These are phyloP conservation scores for Salvia splendens DNA, from an alignment of 257 asterid species.

Conservation along the genomic window DNA sequence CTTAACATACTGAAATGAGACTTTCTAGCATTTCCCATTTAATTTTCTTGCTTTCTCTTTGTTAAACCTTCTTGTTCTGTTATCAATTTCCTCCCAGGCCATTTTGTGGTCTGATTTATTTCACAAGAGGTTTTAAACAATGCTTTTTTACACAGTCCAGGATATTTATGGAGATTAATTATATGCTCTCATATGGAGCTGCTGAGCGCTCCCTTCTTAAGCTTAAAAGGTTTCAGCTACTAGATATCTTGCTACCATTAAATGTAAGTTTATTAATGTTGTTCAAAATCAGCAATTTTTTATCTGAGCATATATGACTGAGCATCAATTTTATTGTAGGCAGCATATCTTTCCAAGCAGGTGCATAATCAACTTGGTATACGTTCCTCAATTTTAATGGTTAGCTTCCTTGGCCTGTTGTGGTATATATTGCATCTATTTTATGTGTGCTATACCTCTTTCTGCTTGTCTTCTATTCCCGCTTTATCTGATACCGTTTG, in stretches of 20 bases:
- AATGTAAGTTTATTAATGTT: constrained; percentile 54
- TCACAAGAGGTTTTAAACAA: constrained; percentile 22
- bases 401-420: constrained; percentile 42
- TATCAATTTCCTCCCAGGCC: neutral
- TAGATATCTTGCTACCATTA: constrained; percentile 73
- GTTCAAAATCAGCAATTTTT: constrained; percentile 21
- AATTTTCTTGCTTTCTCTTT: constrained; percentile 16
- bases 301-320: constrained; percentile 27
- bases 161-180: constrained; percentile 68
- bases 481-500: constrained; percentile 18
- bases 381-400: constrained; percentile 72
- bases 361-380: constrained; percentile 39
- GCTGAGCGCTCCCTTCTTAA: constrained; percentile 78
- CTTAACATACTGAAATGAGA: constrained; percentile 19
- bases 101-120: constrained; percentile 2
- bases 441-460: neutral
- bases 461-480: constrained; percentile 22
- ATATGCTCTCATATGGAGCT: constrained; percentile 96
- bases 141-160: constrained; percentile 60
- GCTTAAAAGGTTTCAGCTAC: constrained; percentile 69
- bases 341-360: constrained; percentile 66
- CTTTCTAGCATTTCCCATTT: constrained; percentile 17
- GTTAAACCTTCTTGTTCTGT: constrained; percentile 15
- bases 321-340: constrained; percentile 49
- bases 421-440: constrained; percentile 9